Conservation (phyloP, 805 yeast species). For the Ogataea populi-albae region DNA sequence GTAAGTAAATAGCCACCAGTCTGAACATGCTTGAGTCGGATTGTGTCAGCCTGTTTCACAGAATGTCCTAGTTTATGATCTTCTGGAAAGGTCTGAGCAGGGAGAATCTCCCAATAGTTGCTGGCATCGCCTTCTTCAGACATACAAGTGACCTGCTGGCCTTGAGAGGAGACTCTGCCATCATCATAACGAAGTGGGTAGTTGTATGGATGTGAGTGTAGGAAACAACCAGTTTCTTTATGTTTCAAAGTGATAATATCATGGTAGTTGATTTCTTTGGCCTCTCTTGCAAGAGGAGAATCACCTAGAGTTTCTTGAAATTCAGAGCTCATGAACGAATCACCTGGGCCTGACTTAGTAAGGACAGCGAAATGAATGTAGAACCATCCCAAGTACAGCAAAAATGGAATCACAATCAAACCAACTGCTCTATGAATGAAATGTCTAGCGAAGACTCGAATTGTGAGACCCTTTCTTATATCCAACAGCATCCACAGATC, state of each 20-base stretch:
- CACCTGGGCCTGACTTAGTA: conserved; percentile 92
- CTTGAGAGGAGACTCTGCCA: conserved; percentile 90
- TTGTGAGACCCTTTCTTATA: conserved; percentile 58
- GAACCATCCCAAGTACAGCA: conserved; percentile 85
- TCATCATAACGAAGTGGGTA: conserved; percentile 95
- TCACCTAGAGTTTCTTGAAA: conserved; percentile 93
- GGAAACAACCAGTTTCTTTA: conserved; percentile 69
- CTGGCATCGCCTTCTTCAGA: conserved; percentile 53
- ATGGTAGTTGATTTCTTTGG: conserved; percentile 69
- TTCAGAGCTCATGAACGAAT: conserved; percentile 87
- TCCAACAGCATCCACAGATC: conserved; percentile 91
- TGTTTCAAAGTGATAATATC: conserved; percentile 79
- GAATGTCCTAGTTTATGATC: conserved; percentile 41
- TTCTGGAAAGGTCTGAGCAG: conserved; percentile 47
- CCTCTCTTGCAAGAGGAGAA: conserved; percentile 66
- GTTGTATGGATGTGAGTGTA: conserved; percentile 74
- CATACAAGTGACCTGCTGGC: conserved; percentile 87
- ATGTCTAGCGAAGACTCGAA: conserved; percentile 60
- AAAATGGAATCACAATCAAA: conserved; percentile 75
- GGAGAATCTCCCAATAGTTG: conserved; percentile 85
- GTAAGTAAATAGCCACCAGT: conserved; percentile 80
- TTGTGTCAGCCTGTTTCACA: conserved; percentile 65
- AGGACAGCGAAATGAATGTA: conserved; percentile 84
- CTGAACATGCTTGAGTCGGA: conserved; percentile 77
- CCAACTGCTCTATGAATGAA: conserved; percentile 68